Evolutionary conservation across 2,329 filamentous ascomycete genomes (phyloP).

Genomic region (Fusarium nygamai): DNA sequence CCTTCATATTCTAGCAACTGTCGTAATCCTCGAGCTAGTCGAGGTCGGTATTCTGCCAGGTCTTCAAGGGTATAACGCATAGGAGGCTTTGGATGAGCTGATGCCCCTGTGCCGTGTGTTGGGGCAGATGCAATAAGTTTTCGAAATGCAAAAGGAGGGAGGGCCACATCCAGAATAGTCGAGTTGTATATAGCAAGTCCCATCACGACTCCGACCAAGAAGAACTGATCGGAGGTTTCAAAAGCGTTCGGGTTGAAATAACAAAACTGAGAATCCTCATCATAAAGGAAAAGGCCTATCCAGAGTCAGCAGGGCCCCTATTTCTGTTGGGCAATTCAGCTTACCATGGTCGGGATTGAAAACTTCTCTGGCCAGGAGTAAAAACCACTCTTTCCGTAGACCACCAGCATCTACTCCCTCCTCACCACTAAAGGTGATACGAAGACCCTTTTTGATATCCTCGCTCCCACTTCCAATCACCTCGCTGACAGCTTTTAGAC

Average conservation of each 20-base stretch:
- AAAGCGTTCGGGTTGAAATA: conserved; percentile 94
- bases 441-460: conserved; percentile 89
- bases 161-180: conserved; percentile 86
- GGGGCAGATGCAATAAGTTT: conserved; percentile 85
- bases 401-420: conserved; percentile 93
- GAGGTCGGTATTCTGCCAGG: conserved; percentile 82
- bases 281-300: conserved; percentile 88
- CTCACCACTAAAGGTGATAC: conserved; percentile 87
- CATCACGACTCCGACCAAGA: conserved; percentile 86
- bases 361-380: conserved; percentile 86
- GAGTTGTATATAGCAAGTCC: conserved; percentile 95
- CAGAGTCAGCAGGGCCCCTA: conserved; percentile 23
- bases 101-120: conserved; percentile 62
- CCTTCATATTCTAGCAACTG: conserved; percentile 85
- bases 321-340: conserved; percentile 42
- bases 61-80: conserved; percentile 84
- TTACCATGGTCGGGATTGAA: conserved; percentile 90
- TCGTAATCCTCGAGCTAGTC: conserved; percentile 77
- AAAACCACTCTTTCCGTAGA: conserved; percentile 92
- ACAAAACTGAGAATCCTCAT: conserved; percentile 88
- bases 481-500: conserved; percentile 83
- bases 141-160: conserved; percentile 89
- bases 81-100: conserved; percentile 65
- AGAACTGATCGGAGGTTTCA: conserved; percentile 91
- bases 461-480: conserved; percentile 82